Base-by-base conservation (phyloP, 345 rosid genomes). In the Rhodamnia rubescens region DNA sequence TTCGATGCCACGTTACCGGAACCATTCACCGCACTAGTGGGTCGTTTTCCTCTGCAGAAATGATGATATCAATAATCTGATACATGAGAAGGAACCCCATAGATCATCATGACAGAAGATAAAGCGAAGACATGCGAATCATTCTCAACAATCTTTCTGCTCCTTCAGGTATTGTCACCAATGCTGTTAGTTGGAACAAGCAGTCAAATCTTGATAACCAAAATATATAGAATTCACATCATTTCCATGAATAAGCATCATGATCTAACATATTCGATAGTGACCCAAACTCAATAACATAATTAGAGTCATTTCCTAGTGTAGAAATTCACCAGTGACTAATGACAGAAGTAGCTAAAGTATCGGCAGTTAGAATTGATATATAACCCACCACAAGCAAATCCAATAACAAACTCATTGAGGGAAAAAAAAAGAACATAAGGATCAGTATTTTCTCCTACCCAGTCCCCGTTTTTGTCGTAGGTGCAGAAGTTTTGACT, bases 31-130 rank as follows among this genome's bases (percentile, higher is more conserved):
- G 91, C 93, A 91, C 84, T 87, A n/a, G 93, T 89, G 81, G 98
- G 93, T 40, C 99, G 92, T 86, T 97, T 97, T 80, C 86, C 95
- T 85, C 99, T 97, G 93, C 84, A 88, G 56, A 88, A 83, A 80
- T 78, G 53, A 15, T 40, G 55, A 42, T 15, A 26, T 7, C 78
- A 61, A 80, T 42, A 51, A 78, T 36, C 42, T 55, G 49, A 22
- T 13, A 49, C 22, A 51, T 1, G 51, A 20, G n/a, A 81, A 53
- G 57, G 15, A 27, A 85, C 52, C 57, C 49, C 24, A 55, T 44
- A 10, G 14, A 53, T 64, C 24, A 27, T 53, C 81, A 75, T 21
- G 64, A 64, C n/a, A 55, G 53, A 24, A 32, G 51, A 84, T 53
- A 69, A 69, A 36, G 47, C 47, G 6, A 69, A 69, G 47, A 18